A percentile compares a stretch with the other conserved stretches of the same genome.
phyloP scores from a whole-genome alignment of 306 rosid genomes.

The Vigna nakashimae region DNA sequence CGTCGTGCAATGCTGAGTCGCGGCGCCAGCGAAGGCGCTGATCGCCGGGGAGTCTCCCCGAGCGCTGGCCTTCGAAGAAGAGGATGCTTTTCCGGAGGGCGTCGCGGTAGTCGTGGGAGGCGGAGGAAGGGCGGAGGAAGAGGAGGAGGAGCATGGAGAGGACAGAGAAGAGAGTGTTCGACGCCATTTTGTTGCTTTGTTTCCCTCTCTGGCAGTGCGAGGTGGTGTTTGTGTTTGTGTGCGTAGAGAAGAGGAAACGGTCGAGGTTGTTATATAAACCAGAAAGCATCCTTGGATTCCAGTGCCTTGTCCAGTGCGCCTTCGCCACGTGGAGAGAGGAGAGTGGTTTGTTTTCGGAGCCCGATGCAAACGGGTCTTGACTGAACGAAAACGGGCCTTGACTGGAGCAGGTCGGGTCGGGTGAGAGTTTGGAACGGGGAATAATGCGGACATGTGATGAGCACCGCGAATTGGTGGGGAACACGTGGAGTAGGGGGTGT shows the following conservation, averaged over 20 bases:
- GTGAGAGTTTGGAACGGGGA: neutral
- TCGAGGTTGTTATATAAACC: constrained; percentile 62
- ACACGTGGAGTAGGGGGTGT: constrained; percentile 52
- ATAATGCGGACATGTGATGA: constrained; percentile 43
- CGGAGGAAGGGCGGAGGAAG: constrained; percentile 46
- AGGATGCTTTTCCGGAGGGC: constrained; percentile 91
- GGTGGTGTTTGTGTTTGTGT: neutral
- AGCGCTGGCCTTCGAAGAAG: constrained; percentile 99
- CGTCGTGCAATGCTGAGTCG: constrained; percentile 89
- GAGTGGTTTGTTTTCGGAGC: constrained; percentile 51
- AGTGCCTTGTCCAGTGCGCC: constrained; percentile 40
- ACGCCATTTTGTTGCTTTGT: constrained; percentile 49
- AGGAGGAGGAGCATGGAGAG: constrained; percentile 51
- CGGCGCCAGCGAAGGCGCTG: constrained; percentile 94
- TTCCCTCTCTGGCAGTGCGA: constrained; percentile 9
- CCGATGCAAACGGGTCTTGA: constrained; percentile 64
- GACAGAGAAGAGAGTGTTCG: constrained; percentile 34
- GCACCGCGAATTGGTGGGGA: constrained; percentile 60
- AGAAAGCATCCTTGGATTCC: constrained; percentile 85
- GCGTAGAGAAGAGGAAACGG: constrained; percentile 45
- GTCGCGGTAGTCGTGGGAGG: constrained; percentile 74
- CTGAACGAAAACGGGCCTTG: constrained; percentile 49
- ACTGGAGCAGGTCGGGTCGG: constrained; percentile 53
- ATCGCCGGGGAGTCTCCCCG: constrained; percentile 81
- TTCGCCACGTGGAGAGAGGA: constrained; percentile 54